Evolutionary conservation across 2,329 filamentous ascomycete species (phyloP).

Genomic region (Aspergillus fischeri): DNA sequence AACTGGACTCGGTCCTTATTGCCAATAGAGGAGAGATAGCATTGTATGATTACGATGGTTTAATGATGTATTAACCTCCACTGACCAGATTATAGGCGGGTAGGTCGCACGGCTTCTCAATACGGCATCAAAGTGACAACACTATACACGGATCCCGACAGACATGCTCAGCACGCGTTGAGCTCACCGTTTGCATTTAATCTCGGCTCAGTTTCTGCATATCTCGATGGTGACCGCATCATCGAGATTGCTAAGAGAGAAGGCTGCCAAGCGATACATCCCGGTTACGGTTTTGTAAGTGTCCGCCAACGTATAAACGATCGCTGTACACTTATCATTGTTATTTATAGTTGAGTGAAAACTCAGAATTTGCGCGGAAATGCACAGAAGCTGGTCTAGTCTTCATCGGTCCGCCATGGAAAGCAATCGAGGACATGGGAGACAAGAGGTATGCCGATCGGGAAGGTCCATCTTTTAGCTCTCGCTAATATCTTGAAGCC

Average conservation of each 20-base stretch:
- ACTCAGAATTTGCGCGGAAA: conserved; percentile 80
- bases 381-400: conserved; percentile 87
- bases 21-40: conserved; percentile 97
- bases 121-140: conserved; percentile 92
- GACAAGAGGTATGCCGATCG: conserved; percentile 67
- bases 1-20: conserved; percentile 78
- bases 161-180: conserved; percentile 79
- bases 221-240: conserved; percentile 90
- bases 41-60: conserved; percentile 45
- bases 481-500: conserved; percentile 34
- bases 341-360: conserved; percentile 67
- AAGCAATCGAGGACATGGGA: conserved; percentile 78
- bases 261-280: conserved; percentile 87
- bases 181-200: conserved; percentile 80
- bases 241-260: conserved; percentile 81
- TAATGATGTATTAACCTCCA: conserved; percentile 9
- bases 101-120: conserved; percentile 79
- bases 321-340: conserved; percentile 2
- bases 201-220: conserved; percentile 76
- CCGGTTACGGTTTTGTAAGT: conserved; percentile 80
- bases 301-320: background rate
- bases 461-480: background rate
- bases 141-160: conserved; percentile 90
- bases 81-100: conserved; percentile 51
- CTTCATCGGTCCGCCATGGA: conserved; percentile 84